phyloP scores from a whole-genome alignment of 805 yeast genomes.

The Kodamaea fukazawae region DNA sequence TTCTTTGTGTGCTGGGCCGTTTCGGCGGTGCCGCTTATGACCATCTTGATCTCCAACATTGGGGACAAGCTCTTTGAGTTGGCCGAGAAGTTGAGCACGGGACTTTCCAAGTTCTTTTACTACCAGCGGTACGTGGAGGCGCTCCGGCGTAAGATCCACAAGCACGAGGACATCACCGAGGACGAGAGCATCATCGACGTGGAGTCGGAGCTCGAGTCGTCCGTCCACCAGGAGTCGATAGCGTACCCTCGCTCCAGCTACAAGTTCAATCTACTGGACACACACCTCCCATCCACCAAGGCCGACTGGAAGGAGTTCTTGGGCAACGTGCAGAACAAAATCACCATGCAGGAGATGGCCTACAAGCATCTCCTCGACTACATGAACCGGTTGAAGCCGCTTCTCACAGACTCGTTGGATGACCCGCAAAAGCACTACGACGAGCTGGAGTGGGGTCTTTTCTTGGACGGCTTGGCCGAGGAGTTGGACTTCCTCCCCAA shows the following conservation, averaged over 20 bases:
- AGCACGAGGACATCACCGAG: slow-evolving; percentile 9
- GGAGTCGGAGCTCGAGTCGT: background rate
- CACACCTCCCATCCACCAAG: background rate
- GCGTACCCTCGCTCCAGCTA: background rate
- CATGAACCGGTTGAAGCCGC: slow-evolving; percentile 28
- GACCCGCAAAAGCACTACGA: slow-evolving; percentile 42
- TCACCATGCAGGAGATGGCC: slow-evolving; percentile 13
- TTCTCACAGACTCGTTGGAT: slow-evolving; percentile 35
- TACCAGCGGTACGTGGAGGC: slow-evolving; percentile 3
- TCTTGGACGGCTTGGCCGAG: slow-evolving; percentile 30
- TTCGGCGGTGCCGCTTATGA: slow-evolving; percentile 83
- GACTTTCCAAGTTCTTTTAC: slow-evolving; percentile 10
- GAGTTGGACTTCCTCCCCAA: slow-evolving; percentile 6
- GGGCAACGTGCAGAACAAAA: slow-evolving; percentile 4
- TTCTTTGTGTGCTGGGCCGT: slow-evolving; percentile 80
- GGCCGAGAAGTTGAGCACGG: slow-evolving; percentile 17
- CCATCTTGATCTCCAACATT: slow-evolving; percentile 67
- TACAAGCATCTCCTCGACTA: slow-evolving; percentile 24
- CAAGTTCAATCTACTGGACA: background rate
- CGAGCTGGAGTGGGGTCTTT: slow-evolving; percentile 51
- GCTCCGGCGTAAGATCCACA: slow-evolving; percentile 1
- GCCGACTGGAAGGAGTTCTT: slow-evolving; percentile 6
- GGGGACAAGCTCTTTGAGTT: slow-evolving; percentile 56
- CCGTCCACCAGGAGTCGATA: background rate
- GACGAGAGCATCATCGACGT: slow-evolving; percentile 5